phyloP scores from a whole-genome alignment of 2,329 filamentous ascomycete genomes.

The Monilinia fructicola region DNA sequence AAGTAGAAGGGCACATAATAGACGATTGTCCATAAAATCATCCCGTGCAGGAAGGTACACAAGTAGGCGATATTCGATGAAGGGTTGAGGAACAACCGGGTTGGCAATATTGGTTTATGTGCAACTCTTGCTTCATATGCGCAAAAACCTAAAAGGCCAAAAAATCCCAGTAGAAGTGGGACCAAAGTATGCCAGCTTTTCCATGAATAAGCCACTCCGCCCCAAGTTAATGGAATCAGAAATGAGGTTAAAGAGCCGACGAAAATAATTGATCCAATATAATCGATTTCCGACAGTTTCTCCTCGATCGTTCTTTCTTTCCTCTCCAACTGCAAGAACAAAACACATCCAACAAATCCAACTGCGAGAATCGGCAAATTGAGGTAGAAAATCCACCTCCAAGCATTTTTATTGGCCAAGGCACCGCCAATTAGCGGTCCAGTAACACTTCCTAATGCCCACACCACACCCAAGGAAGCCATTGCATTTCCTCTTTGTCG shows the following conservation, averaged over 20 bases:
- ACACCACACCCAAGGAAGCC: conserved; percentile 30
- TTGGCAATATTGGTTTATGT: conserved; percentile 39
- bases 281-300: conserved; percentile 51
- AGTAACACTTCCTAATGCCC: conserved; percentile 36
- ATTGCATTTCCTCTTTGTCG: conserved; percentile 44
- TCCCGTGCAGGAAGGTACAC: conserved; percentile 54
- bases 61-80: conserved; percentile 51
- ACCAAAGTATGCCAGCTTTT: conserved; percentile 58
- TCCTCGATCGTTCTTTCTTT: conserved; percentile 40
- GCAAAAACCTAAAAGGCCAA: conserved; percentile 52
- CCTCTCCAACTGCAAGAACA: conserved; percentile 28
- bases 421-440: conserved; percentile 44
- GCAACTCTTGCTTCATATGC: conserved; percentile 48
- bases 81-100: conserved; percentile 43
- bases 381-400: conserved; percentile 36
- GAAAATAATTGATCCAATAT: conserved; percentile 60
- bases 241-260: conserved; percentile 57
- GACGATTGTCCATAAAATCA: conserved; percentile 52
- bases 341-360: conserved; percentile 28
- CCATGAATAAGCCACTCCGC: conserved; percentile 65
- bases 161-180: conserved; percentile 55
- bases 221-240: conserved; percentile 59
- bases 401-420: conserved; percentile 43
- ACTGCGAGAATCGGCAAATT: conserved; percentile 33
- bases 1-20: conserved; percentile 56